phyloP scores from a whole-genome alignment of 2,329 filamentous ascomycete genomes.

The Corynespora cassiicola region DNA sequence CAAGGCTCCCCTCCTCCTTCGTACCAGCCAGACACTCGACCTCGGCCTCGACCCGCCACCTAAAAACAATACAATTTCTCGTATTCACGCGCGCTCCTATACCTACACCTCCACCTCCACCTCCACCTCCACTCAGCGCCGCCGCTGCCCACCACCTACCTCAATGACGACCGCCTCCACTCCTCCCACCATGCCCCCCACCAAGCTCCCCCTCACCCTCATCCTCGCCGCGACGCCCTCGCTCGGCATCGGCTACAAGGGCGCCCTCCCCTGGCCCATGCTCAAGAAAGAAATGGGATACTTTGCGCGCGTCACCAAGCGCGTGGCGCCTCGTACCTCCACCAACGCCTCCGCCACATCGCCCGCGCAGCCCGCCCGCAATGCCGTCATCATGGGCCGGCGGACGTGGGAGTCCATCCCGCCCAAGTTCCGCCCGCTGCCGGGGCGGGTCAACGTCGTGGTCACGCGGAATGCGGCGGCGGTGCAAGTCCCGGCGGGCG shows the following conservation, averaged over 20 bases:
- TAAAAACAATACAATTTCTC: not conserved
- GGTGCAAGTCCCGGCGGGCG: too few species aligned
- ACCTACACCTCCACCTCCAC: conserved; percentile 1
- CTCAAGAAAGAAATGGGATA: conserved; percentile 93
- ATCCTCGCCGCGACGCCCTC: conserved; percentile 90
- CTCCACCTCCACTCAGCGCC: conserved; percentile 1
- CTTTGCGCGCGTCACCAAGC: conserved; percentile 88
- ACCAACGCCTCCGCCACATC: conserved; percentile 9
- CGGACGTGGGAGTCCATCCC: conserved; percentile 97
- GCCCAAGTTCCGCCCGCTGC: conserved; percentile 76
- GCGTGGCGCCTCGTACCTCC: conserved; percentile 55
- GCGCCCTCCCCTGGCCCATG: conserved; percentile 85
- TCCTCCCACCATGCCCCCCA: conserved; percentile 24
- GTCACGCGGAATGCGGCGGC: conserved; percentile 62
- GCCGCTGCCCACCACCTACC: conserved; percentile 1
- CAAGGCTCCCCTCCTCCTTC: conserved; percentile 4
- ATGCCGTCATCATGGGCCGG: conserved; percentile 92
- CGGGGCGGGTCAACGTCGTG: conserved; percentile 81
- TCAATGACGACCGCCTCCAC: conserved; percentile 5
- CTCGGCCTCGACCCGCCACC: not conserved
- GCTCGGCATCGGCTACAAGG: conserved; percentile 85
- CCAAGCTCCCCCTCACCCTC: conserved; percentile 62
- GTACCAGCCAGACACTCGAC: not conserved
- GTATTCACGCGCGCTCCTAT: not conserved
- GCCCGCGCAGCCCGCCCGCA: too few species aligned